Evolutionary conservation across 1,139 yeast genomes (phyloP), one percentile per base, ranked within the genome.

Genomic region (Nakaseomyces sp.): DNA sequence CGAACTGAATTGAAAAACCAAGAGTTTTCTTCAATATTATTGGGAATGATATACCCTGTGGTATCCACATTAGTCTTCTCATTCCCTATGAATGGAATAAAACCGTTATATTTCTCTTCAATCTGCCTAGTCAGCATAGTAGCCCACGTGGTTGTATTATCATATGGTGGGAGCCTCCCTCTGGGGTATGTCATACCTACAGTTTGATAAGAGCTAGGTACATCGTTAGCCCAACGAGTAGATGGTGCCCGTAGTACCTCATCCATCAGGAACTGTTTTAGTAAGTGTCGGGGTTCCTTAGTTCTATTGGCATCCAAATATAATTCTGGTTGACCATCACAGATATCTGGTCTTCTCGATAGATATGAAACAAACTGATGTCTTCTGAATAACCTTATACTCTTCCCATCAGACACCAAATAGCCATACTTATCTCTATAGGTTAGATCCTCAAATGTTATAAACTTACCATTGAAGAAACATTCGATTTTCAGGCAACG

Each of bases 401-500:
- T 20, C 12, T 15, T 35, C n/a, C 28, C 28, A 40, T 40, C 37
- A 2, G 37, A 17, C 26, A 54, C 50, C 12, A 54, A 43, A 29
- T 51, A 54, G 9, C 54, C 47, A 39, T 49, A 53, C 4, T 54
- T 52, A 10, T 41, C 47, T 8, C 43, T 47, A 28, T 50, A 38
- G 15, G 39, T 40, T 13, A 42, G 20, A 40, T 55, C 58, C 4
- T 47, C 44, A 22, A 57, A 50, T 9, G 53, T 50, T n/a, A 57
- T 43, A 30, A 54, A 51, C 7, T 51, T 45, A 18, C 48, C 48
- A 19, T 57, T 50, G 18, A 58, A 22, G 10, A 36, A 32, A 5
- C 54, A 45, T 22, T 46, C 49, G n/a, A 58, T 49, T 10, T 42
- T 43, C 42, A 51, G 51, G 17, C 17, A 40, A 7, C 48, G 32